Evolutionary conservation across 1,284 basidiomycete genomes (phyloP).

Genomic region (Chiua sp.): DNA sequence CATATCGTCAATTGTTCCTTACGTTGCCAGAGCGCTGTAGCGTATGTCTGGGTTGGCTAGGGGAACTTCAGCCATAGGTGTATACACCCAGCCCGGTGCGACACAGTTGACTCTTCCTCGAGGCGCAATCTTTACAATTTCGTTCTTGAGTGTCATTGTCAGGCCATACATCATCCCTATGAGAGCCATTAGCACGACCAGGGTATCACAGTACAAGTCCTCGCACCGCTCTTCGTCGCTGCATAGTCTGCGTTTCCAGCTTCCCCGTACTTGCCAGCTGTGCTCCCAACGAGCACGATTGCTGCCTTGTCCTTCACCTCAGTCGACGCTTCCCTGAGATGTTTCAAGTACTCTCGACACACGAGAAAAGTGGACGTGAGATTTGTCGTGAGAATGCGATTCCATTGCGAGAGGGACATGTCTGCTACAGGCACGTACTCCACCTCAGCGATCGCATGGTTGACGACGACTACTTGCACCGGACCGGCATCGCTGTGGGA

Average conservation of each 20-base stretch:
- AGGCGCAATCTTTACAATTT: slow-evolving; percentile 77
- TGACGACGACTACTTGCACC: slow-evolving; percentile 63
- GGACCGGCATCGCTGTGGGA: slow-evolving; percentile 39
- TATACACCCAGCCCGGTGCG: slow-evolving; percentile 73
- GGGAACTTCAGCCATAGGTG: slow-evolving; percentile 59
- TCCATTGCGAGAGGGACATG: slow-evolving; percentile 73
- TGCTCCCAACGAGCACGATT: slow-evolving; percentile 71
- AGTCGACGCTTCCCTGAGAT: slow-evolving; percentile 47
- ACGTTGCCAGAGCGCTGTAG: slow-evolving; percentile 69
- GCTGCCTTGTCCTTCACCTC: slow-evolving; percentile 55
- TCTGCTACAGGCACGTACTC: slow-evolving; percentile 54
- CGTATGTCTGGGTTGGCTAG: slow-evolving; percentile 49
- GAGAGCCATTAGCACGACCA: slow-evolving; percentile 8
- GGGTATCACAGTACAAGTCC: slow-evolving; percentile 12
- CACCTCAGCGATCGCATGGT: slow-evolving; percentile 63
- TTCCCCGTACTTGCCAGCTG: slow-evolving; percentile 76
- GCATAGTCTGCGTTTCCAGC: slow-evolving; percentile 68
- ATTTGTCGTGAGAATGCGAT: slow-evolving; percentile 62
- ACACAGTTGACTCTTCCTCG: slow-evolving; percentile 70
- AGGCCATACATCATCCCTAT: slow-evolving; percentile 77
- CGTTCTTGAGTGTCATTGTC: slow-evolving; percentile 72
- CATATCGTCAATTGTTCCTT: slow-evolving; percentile 30
- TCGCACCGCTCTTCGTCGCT: slow-evolving; percentile 58
- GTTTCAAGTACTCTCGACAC: slow-evolving; percentile 60
- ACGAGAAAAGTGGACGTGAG: slow-evolving; percentile 72